Conservation (phyloP, 257 asterid species). For the Solanum chiquidenum region DNA sequence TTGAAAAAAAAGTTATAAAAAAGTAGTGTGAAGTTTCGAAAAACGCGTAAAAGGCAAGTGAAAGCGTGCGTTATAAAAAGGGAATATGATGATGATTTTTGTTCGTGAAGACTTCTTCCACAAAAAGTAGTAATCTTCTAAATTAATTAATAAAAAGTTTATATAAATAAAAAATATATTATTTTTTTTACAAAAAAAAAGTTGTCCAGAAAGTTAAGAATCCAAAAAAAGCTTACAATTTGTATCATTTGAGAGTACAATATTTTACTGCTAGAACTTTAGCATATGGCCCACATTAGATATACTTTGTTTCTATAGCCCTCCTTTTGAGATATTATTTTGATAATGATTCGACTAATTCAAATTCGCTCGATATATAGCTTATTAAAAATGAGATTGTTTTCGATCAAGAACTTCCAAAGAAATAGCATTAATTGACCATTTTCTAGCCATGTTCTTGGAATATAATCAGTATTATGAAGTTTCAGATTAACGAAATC, state of each 20-base stretch:
- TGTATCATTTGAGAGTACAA: conserved; percentile 22
- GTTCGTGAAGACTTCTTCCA: conserved; percentile 41
- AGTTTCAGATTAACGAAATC: neutral
- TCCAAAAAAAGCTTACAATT: conserved; percentile 23
- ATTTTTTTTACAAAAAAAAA: neutral
- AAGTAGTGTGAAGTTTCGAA: conserved; percentile 14
- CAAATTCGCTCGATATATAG: fast-evolving
- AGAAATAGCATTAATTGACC: neutral
- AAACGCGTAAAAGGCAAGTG: conserved; percentile 80
- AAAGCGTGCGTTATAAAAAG: conserved; percentile 86
- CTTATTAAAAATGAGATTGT: fast-evolving
- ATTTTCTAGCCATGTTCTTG: neutral
- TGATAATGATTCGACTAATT: neutral
- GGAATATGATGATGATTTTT: conserved; percentile 49
- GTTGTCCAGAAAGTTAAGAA: conserved; percentile 16
- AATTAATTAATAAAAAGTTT: neutral
- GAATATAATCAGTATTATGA: neutral
- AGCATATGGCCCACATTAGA: conserved; percentile 10
- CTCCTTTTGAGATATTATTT: neutral
- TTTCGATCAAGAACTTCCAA: neutral
- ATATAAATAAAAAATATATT: too few species aligned
- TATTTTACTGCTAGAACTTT: neutral
- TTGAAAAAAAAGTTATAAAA: neutral
- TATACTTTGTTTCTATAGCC: neutral
- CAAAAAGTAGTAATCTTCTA: conserved; percentile 12